phyloP scores from a whole-genome alignment of 345 rosid genomes.

The Euclidium syriacum region DNA sequence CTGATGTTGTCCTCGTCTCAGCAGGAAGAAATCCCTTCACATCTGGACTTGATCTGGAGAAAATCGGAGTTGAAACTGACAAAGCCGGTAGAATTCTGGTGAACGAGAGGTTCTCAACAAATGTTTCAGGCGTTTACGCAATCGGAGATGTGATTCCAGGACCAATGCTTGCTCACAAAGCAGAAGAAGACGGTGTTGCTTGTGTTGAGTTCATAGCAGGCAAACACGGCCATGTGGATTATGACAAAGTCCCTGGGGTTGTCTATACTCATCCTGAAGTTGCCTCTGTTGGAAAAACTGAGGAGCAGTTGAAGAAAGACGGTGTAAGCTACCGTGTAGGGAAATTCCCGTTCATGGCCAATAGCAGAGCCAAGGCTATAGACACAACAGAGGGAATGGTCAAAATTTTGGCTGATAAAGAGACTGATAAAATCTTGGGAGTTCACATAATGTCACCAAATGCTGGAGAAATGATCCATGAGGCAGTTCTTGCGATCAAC shows the following conservation, averaged over 20 bases:
- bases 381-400: slow-evolving; percentile 88
- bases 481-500: slow-evolving; percentile 81
- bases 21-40: slow-evolving; percentile 93
- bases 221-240: slow-evolving; percentile 93
- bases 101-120: slow-evolving; percentile 71
- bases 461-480: slow-evolving; percentile 97
- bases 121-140: slow-evolving; percentile 79
- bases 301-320: slow-evolving; percentile 87
- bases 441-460: slow-evolving; percentile 96
- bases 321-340: slow-evolving; percentile 80
- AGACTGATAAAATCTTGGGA: slow-evolving; percentile 88
- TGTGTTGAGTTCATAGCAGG: slow-evolving; percentile 98
- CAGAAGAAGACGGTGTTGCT: slow-evolving; percentile 99
- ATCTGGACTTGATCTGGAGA: slow-evolving; percentile 84
- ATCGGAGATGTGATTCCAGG: slow-evolving; percentile 99
- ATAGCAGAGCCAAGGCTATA: slow-evolving; percentile 98
- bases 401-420: slow-evolving; percentile 94
- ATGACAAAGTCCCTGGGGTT: slow-evolving; percentile 96
- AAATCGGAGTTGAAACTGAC: slow-evolving; percentile 89
- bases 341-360: slow-evolving; percentile 96
- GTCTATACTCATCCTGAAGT: slow-evolving; percentile 99
- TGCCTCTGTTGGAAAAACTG: slow-evolving; percentile 94
- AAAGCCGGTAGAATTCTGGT: slow-evolving; percentile 78
- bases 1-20: slow-evolving; percentile 94
- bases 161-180: slow-evolving; percentile 99